Base-by-base conservation (phyloP, 768 basidiomycete genomes). In the Strobilomyces echinocephalus region DNA sequence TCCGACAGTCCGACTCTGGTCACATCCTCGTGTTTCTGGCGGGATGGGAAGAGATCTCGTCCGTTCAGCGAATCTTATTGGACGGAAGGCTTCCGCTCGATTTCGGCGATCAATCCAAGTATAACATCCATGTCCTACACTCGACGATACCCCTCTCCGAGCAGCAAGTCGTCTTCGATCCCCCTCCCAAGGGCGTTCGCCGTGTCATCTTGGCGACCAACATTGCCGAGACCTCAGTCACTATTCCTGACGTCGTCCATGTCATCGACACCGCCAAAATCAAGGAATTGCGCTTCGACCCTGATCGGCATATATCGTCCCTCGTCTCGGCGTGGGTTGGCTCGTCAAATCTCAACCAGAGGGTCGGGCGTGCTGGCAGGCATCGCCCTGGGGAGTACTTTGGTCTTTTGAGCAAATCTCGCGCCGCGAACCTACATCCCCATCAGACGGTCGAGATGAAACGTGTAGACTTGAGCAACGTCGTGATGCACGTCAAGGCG, bases 391-490 rank as follows among this genome's bases (percentile, higher is more conserved):
- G 95, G 66, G 87, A 92, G 65, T 98, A 97, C 71, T 97, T 79
- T 66, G 91, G 92, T 35, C 79, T 97, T 45, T 69, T 97, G 28
- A 79, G 90, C 46, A 77, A 77, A 53, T 70, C 73, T 14, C 83
- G 85, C 49, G 80, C 85, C 3, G 72, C 73, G 15, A 70, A 74
- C 11, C 76, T 97, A 44, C 77, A 82, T 48, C 79, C 88, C 26
- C 86, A 95, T 64, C 92, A 94, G 68, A 85, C 85, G 1, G 95
- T 97, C 35, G 95, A 97, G 74, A 97, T 97, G 93, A 91, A 91
- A 66, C 80, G 93, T 33, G 82, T 87, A 12, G 92, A 94, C 69
- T 68, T 95, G 60, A 89, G 84, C 62, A 92, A 93, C 63, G 87
- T 95, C 44, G 91, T 95, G 15, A 97, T 97, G 94, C 94, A 94